Base-by-base conservation (phyloP, 805 yeast species). In the Wickerhamiella siamensis region DNA sequence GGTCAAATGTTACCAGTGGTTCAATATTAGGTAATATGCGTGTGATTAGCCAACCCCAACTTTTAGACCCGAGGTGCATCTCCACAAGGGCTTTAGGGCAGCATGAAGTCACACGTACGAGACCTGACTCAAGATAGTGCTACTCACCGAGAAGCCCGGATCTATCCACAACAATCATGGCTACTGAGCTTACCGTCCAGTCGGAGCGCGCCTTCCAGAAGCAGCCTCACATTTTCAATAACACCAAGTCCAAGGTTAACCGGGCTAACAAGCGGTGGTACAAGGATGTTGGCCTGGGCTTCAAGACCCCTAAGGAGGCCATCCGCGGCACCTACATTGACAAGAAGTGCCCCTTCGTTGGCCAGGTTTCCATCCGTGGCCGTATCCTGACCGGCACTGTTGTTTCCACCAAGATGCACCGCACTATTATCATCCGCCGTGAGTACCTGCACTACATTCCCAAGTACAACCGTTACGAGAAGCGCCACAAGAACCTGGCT, bases 171-270 rank as follows among this genome's bases (percentile, higher is more conserved):
- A 24, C 29, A 24, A 24, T 12, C 43, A 91, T 88, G 97, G 93
- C 97, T 69, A 82, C 97, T 73, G 98, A 91, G 80, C 84, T 91
- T 77, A 88, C 95, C 71, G 98, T 91, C 77, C 98, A 91, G 81
- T 82, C 96, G 69, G 98, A 91, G 80, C 88, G 94, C 76, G 98
- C 98, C 86, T 91, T 81, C 95, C 98, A 91, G 80, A 91, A 91
- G 99, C 99, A 91, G 83, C 98, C 97, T 69, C 98, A 91, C 79
- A 88, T 91, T 79, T 91, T 91, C 94, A 87, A 86, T 76, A 91
- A 91, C 88, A 86, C 97, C 79, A 91, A 91, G 84, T 79, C 95
- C 64, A 87, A 84, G 87, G 94, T 93, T 69, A 77, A 76, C 84
- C 83, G 83, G 75, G 79, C 87, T 76, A 81, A 94, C 80, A 91